phyloP scores from a whole-genome alignment of 331 rosid genomes.

The Malus hybrid region DNA sequence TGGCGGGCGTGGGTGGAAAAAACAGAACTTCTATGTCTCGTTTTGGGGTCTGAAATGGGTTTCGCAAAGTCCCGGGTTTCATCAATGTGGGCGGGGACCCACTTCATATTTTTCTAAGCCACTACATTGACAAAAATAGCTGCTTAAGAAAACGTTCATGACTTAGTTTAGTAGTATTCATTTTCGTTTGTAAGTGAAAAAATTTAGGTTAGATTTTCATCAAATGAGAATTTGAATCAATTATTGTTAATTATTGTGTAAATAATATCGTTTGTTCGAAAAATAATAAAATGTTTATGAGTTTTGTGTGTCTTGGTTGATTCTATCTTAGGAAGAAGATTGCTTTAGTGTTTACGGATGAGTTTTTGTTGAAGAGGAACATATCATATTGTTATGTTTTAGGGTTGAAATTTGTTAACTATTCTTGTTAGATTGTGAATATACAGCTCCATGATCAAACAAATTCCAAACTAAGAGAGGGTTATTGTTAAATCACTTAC shows the following conservation, averaged over 20 bases:
- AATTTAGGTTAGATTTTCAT: no score
- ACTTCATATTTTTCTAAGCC: background rate
- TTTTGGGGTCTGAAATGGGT: constrained; percentile 16
- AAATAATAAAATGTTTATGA: background rate
- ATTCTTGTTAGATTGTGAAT: no score
- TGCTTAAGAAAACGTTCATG: no score
- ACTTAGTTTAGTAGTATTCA: rapidly evolving
- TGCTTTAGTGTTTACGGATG: background rate
- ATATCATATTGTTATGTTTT: background rate
- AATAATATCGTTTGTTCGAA: no score
- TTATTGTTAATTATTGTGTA: no score
- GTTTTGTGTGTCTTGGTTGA: background rate
- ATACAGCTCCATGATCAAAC: no score
- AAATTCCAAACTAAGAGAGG: no score
- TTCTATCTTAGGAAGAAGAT: background rate
- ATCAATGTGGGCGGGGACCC: constrained; percentile 32
- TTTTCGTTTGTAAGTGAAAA: no score
- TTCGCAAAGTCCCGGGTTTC: constrained; percentile 4
- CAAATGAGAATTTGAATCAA: no score
- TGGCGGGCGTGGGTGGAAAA: background rate
- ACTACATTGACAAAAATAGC: background rate
- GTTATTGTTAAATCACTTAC: no score
- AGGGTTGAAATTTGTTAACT: no score
- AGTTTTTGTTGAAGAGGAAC: background rate
- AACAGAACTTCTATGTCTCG: background rate